Percentiles rank a stretch among this genome's conserved stretches.
Evolutionary conservation across 169 alveolate genomes (phyloP).

Genomic region (Babesia microti): DNA sequence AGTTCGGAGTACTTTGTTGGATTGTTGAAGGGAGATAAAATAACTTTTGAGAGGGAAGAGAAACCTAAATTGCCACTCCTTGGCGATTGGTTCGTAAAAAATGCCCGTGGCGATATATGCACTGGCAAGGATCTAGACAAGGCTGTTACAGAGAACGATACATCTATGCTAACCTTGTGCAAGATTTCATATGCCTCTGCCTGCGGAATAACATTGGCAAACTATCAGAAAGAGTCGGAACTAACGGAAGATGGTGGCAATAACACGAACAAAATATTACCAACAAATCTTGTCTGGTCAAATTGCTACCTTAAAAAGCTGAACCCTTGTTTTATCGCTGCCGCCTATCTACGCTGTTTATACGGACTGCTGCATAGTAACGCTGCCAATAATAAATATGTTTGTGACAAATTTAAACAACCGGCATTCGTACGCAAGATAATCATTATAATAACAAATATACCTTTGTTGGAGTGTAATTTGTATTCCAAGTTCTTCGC

Average conservation of each 20-base stretch:
- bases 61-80: slow-evolving; percentile 1
- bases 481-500: slow-evolving; percentile 21
- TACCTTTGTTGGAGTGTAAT: slow-evolving; percentile 28
- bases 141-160: slow-evolving; percentile 5
- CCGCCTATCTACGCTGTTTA: slow-evolving; percentile 21
- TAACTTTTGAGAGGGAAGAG: slow-evolving; percentile 37
- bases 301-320: slow-evolving; percentile 16
- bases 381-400: slow-evolving; percentile 7
- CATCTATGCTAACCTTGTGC: slow-evolving; percentile 7
- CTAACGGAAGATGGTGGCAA: background rate
- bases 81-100: slow-evolving; percentile 12
- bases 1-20: slow-evolving; percentile 57
- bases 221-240: background rate
- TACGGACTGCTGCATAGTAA: slow-evolving; percentile 14
- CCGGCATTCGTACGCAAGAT: slow-evolving; percentile 35
- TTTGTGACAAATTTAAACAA: slow-evolving; percentile 17
- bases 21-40: slow-evolving; percentile 27
- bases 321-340: slow-evolving; percentile 28
- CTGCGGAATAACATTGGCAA: background rate
- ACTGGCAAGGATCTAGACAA: slow-evolving; percentile 4
- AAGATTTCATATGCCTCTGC: slow-evolving; percentile 7
- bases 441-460: slow-evolving; percentile 19
- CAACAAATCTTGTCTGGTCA: slow-evolving; percentile 9
- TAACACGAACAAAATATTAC: background rate
- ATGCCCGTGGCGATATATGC: slow-evolving; percentile 7